Conservation (phyloP, 768 basidiomycete genomes). For the Suillus ampliporus region DNA sequence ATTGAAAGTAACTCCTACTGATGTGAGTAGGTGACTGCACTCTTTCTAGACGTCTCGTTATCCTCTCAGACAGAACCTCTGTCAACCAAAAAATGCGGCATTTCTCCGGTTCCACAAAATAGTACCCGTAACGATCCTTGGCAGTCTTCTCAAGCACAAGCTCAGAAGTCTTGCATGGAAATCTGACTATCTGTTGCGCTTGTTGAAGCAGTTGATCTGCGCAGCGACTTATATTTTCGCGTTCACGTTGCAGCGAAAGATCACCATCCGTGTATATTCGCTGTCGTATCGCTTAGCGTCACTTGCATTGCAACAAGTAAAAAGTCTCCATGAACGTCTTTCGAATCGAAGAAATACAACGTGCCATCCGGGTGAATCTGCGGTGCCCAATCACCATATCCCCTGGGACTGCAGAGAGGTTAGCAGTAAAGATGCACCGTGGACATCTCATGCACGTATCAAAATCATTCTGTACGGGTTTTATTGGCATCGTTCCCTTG, state of each 20-base stretch:
- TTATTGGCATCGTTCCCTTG: neutral
- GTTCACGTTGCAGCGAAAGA: constrained; percentile 45
- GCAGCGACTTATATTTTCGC: constrained; percentile 32
- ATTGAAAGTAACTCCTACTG: constrained; percentile 35
- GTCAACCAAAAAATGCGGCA: constrained; percentile 51
- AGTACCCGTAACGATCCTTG: constrained; percentile 50
- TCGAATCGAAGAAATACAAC: constrained; percentile 50
- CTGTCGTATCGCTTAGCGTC: constrained; percentile 26
- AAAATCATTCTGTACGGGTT: neutral
- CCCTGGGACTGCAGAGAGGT: neutral
- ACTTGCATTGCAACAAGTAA: neutral
- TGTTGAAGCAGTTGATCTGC: constrained; percentile 23
- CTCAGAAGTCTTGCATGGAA: constrained; percentile 10
- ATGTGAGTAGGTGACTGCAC: constrained; percentile 45
- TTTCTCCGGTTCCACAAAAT: constrained; percentile 48
- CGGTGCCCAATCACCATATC: constrained; percentile 40
- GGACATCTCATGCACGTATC: neutral
- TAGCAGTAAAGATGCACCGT: neutral
- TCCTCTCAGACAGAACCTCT: constrained; percentile 35
- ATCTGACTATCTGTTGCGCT: constrained; percentile 11
- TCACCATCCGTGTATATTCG: constrained; percentile 55
- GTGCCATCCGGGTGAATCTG: constrained; percentile 59
- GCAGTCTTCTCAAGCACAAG: neutral
- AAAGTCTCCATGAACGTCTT: constrained; percentile 38
- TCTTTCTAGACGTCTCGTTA: constrained; percentile 41